phyloP scores from a whole-genome alignment of 2,329 filamentous ascomycete genomes.

The Raffaelea deltoideospora region DNA sequence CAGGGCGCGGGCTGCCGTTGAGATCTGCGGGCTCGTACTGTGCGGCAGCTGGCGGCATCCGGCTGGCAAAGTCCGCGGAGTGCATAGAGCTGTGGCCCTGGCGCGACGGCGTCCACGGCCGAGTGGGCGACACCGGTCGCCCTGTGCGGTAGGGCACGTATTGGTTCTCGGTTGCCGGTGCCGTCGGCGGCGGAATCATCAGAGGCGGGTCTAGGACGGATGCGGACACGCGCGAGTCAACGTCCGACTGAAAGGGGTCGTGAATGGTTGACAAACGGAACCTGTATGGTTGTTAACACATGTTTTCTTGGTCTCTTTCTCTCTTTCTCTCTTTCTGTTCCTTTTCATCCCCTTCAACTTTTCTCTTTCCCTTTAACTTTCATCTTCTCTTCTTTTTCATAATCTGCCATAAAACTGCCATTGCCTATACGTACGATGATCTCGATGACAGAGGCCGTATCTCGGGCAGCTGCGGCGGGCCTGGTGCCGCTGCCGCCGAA shows the following conservation, averaged over 20 bases:
- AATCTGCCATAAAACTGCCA: too few relatives aligned
- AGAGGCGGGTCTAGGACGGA: constrained; percentile 43
- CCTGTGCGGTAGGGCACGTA: constrained; percentile 42
- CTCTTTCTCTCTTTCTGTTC: background rate
- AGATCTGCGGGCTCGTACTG: constrained; percentile 78
- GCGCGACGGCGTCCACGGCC: constrained; percentile 42
- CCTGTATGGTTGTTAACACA: too few relatives aligned
- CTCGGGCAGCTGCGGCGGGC: constrained; percentile 3
- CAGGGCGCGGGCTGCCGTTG: constrained; percentile 78
- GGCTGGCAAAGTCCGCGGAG: constrained; percentile 32
- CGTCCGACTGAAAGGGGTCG: constrained; percentile 6
- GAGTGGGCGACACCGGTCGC: constrained; percentile 29
- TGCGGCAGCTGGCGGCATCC: constrained; percentile 43
- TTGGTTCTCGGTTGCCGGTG: constrained; percentile 45
- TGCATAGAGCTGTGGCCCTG: background rate
- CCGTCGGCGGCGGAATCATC: constrained; percentile 36
- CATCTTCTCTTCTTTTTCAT: too few relatives aligned
- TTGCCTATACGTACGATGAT: too few relatives aligned
- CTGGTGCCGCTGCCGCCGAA: background rate
- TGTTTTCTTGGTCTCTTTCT: background rate
- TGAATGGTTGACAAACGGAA: too few relatives aligned
- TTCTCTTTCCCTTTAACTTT: too few relatives aligned
- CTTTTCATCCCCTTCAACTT: too few relatives aligned
- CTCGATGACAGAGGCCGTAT: constrained; percentile 24
- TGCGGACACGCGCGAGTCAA: constrained; percentile 28